Evolutionary conservation across 495 filamentous ascomycete genomes (phyloP).

Genomic region (Hyaloscypha bicolor): DNA sequence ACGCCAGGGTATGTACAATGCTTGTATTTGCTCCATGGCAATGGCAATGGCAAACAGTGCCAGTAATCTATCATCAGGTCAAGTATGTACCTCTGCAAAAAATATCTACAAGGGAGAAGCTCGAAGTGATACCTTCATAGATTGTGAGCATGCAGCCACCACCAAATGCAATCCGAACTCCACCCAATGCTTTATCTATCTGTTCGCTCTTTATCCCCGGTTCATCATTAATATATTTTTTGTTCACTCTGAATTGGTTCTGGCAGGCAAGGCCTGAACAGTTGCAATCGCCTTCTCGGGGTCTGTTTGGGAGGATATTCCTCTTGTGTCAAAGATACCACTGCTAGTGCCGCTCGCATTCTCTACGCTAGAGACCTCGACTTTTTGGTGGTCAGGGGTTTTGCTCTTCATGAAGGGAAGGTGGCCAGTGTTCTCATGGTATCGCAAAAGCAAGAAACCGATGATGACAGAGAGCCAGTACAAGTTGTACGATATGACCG

Average conservation of each 20-base stretch:
- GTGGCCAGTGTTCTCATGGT: slow-evolving; percentile 66
- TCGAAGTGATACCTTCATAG: background rate
- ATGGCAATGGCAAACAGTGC: background rate
- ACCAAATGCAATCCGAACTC: background rate
- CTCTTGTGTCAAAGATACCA: background rate
- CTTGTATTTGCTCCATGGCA: background rate
- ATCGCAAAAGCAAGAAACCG: slow-evolving; percentile 63
- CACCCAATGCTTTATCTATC: background rate
- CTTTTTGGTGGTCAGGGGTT: background rate
- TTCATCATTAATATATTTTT: background rate
- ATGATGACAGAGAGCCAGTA: slow-evolving; percentile 77
- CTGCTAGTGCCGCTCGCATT: background rate
- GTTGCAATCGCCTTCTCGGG: background rate
- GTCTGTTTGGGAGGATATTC: background rate
- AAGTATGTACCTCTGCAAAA: background rate
- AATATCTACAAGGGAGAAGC: slow-evolving; percentile 1
- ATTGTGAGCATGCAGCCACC: background rate
- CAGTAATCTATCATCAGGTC: background rate
- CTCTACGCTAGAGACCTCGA: background rate
- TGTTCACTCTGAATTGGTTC: background rate
- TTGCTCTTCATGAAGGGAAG: slow-evolving; percentile 7
- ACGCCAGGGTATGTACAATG: background rate
- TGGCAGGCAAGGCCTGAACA: background rate
- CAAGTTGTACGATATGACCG: slow-evolving; percentile 83
- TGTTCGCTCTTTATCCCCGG: background rate